phyloP scores from a whole-genome alignment of 208 protist species.

The Crithidia expoeki region DNA sequence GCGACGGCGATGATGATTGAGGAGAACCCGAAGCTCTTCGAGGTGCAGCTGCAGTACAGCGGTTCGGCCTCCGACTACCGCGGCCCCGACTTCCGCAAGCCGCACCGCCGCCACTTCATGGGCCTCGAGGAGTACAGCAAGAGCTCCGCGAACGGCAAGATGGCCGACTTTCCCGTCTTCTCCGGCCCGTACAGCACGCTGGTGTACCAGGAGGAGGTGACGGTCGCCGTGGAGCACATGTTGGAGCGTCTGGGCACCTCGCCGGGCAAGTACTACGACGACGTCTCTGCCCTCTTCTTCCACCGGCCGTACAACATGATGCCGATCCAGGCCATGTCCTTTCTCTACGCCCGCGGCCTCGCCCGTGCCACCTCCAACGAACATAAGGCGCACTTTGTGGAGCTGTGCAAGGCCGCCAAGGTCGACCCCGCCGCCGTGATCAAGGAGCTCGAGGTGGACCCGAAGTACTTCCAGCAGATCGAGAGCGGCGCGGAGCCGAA shows the following conservation, averaged over 20 bases:
- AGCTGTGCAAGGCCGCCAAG: slow-evolving; percentile 72
- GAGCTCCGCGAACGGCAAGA: slow-evolving; percentile 74
- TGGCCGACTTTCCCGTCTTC: slow-evolving; percentile 92
- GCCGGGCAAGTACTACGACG: slow-evolving; percentile 86
- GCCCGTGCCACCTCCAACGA: slow-evolving; percentile 71
- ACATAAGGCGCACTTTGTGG: slow-evolving; percentile 67
- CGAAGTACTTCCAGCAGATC: slow-evolving; percentile 82
- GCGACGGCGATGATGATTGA: slow-evolving; percentile 86
- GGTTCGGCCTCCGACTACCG: slow-evolving; percentile 89
- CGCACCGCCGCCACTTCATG: slow-evolving; percentile 88
- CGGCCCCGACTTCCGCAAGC: slow-evolving; percentile 92
- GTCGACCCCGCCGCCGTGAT: slow-evolving; percentile 49
- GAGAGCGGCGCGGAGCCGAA: slow-evolving; percentile 71
- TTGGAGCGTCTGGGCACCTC: slow-evolving; percentile 57
- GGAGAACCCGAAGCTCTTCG: slow-evolving; percentile 71
- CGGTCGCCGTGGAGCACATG: slow-evolving; percentile 89
- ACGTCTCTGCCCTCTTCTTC: slow-evolving; percentile 88
- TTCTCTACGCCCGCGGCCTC: slow-evolving; percentile 85
- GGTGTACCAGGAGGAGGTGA: slow-evolving; percentile 90
- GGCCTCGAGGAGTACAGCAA: slow-evolving; percentile 74
- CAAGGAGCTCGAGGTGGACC: slow-evolving; percentile 69
- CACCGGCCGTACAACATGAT: slow-evolving; percentile 94
- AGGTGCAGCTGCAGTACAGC: slow-evolving; percentile 73
- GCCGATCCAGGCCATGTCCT: slow-evolving; percentile 91
- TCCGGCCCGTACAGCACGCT: slow-evolving; percentile 90